Evolutionary conservation across 2,329 filamentous ascomycete species (phyloP).

Genomic region (Leptographium wingfieldii): DNA sequence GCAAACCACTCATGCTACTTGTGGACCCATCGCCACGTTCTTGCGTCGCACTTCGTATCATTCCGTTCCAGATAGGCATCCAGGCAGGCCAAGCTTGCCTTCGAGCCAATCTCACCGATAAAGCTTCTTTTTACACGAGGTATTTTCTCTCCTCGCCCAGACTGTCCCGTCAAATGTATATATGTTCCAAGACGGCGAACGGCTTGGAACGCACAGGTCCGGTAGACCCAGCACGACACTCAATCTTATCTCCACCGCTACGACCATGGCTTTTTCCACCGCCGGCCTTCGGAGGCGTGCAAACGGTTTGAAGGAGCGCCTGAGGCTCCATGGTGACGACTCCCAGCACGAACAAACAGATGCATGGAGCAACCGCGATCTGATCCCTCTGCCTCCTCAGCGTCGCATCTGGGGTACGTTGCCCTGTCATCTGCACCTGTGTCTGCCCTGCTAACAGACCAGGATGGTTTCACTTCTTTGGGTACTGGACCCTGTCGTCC

Average conservation of each 20-base stretch:
- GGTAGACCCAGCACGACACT: too few species aligned
- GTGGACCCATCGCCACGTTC: too few species aligned
- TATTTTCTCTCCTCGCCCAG: too few species aligned
- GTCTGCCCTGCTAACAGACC: background rate
- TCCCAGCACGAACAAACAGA: constrained; percentile 6
- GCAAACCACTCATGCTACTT: too few species aligned
- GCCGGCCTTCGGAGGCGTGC: background rate
- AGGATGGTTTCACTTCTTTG: constrained; percentile 11
- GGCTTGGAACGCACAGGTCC: too few species aligned
- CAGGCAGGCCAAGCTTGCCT: too few species aligned
- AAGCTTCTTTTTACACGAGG: too few species aligned
- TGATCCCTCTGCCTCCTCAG: constrained; percentile 11
- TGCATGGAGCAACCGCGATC: constrained; percentile 12
- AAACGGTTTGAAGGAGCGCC: background rate
- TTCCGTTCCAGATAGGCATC: too few species aligned
- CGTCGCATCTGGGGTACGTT: constrained; percentile 10
- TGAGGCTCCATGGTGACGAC: constrained; percentile 3
- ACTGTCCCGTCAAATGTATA: too few species aligned
- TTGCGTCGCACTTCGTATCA: too few species aligned
- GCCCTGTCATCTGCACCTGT: background rate
- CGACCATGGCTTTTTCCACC: background rate
- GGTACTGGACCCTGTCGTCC: constrained; percentile 7
- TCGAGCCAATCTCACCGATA: too few species aligned
- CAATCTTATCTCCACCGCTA: background rate
- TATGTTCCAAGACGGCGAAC: too few species aligned